These are phyloP conservation scores for Coemansia sp. DNA, from an alignment of 192 early-diverging fungal species.

Conservation along the genomic window DNA sequence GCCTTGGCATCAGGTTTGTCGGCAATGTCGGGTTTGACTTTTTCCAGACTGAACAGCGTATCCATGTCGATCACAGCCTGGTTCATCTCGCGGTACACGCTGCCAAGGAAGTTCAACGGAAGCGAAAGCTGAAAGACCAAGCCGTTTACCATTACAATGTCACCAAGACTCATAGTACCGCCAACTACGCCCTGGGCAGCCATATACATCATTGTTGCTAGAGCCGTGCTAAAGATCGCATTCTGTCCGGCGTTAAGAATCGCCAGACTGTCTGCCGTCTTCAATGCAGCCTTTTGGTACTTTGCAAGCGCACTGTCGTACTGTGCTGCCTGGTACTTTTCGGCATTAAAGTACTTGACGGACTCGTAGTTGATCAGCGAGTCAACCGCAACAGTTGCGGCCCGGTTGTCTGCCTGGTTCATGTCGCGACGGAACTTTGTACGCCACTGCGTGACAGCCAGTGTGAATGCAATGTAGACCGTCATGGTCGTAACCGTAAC, in stretches of 20 bases:
- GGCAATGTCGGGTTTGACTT: constrained; percentile 55
- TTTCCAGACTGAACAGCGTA: constrained; percentile 85
- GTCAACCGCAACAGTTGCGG: constrained; percentile 91
- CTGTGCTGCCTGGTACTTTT: constrained; percentile 82
- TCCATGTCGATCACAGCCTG: constrained; percentile 98
- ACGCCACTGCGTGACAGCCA: constrained; percentile 88
- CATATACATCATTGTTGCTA: constrained; percentile 97
- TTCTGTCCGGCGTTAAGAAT: constrained; percentile 95
- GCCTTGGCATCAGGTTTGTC: constrained; percentile 62
- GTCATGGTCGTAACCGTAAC: constrained; percentile 67
- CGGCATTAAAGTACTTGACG: constrained; percentile 97
- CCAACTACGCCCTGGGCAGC: constrained; percentile 81
- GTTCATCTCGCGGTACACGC: constrained; percentile 94
- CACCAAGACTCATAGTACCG: constrained; percentile 89
- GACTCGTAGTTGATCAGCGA: constrained; percentile 97
- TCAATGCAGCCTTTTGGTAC: constrained; percentile 93
- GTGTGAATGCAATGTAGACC: constrained; percentile 82
- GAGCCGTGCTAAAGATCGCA: constrained; percentile 87
- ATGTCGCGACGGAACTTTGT: constrained; percentile 84
- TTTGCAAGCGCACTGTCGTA: constrained; percentile 87
- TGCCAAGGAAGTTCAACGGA: constrained; percentile 96
- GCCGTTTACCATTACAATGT: constrained; percentile 98
- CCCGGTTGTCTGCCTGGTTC: constrained; percentile 95
- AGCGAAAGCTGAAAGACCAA: constrained; percentile 97
- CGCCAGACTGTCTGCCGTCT: constrained; percentile 84